A percentile compares a stretch with the other conserved stretches of the same genome.
Evolutionary conservation across 805 yeast genomes (phyloP).

Genomic region (Starmerella gropengiesseri): DNA sequence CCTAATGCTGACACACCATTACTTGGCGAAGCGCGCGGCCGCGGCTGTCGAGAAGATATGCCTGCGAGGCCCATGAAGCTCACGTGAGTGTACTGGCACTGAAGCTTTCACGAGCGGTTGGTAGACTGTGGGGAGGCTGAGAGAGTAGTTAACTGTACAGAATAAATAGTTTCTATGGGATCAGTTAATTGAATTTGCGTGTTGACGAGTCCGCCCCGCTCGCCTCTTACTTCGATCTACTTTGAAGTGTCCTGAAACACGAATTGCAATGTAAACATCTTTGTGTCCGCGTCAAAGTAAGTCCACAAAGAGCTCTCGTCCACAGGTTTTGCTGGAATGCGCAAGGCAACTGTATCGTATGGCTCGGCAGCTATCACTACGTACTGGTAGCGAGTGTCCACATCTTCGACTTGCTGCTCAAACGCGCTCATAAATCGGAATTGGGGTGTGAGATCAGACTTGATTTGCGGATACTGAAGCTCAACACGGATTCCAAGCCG

Average conservation of each 20-base stretch:
- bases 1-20: neutral
- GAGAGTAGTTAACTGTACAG: too few relatives aligned
- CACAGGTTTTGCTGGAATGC: constrained; percentile 53
- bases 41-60: too few relatives aligned
- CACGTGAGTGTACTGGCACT: too few relatives aligned
- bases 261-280: constrained; percentile 55
- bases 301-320: constrained; percentile 42
- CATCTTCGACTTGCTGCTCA: constrained; percentile 48
- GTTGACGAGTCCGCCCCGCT: too few relatives aligned
- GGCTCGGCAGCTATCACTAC: constrained; percentile 82
- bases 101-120: too few relatives aligned
- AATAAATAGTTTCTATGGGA: too few relatives aligned
- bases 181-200: too few relatives aligned
- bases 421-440: constrained; percentile 67
- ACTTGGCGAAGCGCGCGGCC: too few relatives aligned
- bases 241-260: constrained; percentile 34
- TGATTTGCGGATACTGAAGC: constrained; percentile 44
- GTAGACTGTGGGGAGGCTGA: too few relatives aligned
- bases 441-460: constrained; percentile 41
- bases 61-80: too few relatives aligned
- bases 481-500: constrained; percentile 58
- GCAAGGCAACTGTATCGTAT: constrained; percentile 67
- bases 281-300: constrained; percentile 54
- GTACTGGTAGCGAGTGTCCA: constrained; percentile 47
- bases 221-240: too few relatives aligned